Evolutionary conservation across 1,139 yeast species (phyloP).

Genomic region (Kluyveromyces sp.): DNA sequence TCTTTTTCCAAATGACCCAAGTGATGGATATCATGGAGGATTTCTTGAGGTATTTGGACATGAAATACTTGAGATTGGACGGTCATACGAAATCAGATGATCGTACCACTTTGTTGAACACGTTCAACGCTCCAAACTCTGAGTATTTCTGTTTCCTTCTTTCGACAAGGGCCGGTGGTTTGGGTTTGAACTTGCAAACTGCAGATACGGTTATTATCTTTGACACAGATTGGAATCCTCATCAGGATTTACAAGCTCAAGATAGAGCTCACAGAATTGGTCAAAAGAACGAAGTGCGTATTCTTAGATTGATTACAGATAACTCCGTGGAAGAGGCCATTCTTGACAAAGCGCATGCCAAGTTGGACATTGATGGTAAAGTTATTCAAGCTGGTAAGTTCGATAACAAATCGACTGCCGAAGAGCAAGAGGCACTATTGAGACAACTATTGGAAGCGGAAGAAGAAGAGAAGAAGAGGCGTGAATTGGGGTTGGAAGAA

Average conservation of each 20-base stretch:
- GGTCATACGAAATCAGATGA: conserved; percentile 82
- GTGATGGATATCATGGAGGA: conserved; percentile 89
- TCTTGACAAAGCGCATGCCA: conserved; percentile 73
- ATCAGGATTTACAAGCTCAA: conserved; percentile 86
- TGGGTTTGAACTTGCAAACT: conserved; percentile 77
- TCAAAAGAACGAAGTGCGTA: conserved; percentile 78
- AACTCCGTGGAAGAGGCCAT: conserved; percentile 81
- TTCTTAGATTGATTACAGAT: conserved; percentile 68
- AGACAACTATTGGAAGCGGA: conserved; percentile 66
- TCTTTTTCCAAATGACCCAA: conserved; percentile 84
- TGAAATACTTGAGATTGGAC: conserved; percentile 71
- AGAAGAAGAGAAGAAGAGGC: conserved; percentile 48
- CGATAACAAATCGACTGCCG: conserved; percentile 74
- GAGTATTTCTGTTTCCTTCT: conserved; percentile 71
- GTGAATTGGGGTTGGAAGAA: conserved; percentile 35
- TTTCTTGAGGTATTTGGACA: conserved; percentile 52
- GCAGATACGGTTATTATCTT: conserved; percentile 85
- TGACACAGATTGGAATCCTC: conserved; percentile 91
- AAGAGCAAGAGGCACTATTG: conserved; percentile 73
- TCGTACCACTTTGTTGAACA: conserved; percentile 59
- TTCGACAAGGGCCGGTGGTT: conserved; percentile 86
- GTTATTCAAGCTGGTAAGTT: conserved; percentile 86
- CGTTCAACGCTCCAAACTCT: conserved; percentile 64
- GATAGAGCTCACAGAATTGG: conserved; percentile 91
- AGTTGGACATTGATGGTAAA: conserved; percentile 78